These are phyloP conservation scores for Ophiostoma fasciatum DNA, from an alignment of 2,329 filamentous ascomycete species.

Conservation along the genomic window DNA sequence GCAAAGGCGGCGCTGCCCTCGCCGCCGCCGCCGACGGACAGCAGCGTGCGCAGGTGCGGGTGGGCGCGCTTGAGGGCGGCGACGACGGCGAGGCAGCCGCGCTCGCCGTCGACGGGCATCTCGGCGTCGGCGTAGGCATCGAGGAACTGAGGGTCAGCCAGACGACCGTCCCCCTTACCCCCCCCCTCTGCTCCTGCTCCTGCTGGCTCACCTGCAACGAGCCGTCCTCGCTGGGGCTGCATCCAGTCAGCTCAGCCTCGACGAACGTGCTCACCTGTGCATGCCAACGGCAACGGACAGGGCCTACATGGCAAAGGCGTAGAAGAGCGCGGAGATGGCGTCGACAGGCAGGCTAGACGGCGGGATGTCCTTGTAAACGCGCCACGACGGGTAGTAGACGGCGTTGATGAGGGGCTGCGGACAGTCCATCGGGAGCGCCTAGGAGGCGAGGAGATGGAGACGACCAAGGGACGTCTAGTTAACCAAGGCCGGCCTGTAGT, in stretches of 20 bases:
- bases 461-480: no score
- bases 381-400: conserved; percentile 53
- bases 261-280: no score
- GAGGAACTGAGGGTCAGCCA: no score
- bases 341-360: conserved; percentile 41
- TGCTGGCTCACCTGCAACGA: conserved; percentile 28
- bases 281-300: no score
- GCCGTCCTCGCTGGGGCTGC: conserved; percentile 22
- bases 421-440: conserved; percentile 1
- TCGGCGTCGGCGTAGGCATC: conserved; percentile 50
- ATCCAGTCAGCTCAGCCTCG: no score
- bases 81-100: conserved; percentile 46
- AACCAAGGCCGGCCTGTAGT: no score
- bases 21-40: conserved; percentile 50
- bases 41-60: conserved; percentile 40
- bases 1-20: conserved; percentile 50
- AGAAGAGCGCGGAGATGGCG: conserved; percentile 48
- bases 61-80: conserved; percentile 41
- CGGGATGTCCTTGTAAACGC: conserved; percentile 43
- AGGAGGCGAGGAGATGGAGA: no score
- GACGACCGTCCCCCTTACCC: no score
- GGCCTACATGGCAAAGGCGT: conserved; percentile 44
- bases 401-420: conserved; percentile 14
- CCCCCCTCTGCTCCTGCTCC: no score
- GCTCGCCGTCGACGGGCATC: conserved; percentile 42